phyloP scores from a whole-genome alignment of 179 eudicot species.

The Camellia oleifera region DNA sequence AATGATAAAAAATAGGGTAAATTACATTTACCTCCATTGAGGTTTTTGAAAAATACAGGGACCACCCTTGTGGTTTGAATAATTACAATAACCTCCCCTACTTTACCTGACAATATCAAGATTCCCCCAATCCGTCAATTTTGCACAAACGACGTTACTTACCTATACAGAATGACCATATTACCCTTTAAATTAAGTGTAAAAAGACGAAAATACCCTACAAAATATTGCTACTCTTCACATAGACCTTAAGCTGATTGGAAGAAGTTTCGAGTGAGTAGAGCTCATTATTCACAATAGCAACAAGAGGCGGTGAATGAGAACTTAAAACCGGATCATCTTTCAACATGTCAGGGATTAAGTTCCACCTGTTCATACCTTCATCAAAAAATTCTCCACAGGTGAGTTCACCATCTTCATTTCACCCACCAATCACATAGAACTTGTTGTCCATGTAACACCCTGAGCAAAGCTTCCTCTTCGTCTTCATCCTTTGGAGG shows the following conservation, averaged over 20 bases:
- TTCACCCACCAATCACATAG: slow-evolving; percentile 68
- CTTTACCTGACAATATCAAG: too few relatives aligned
- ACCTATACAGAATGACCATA: too few relatives aligned
- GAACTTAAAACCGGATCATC: slow-evolving; percentile 39
- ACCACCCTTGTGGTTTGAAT: too few relatives aligned
- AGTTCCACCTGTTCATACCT: slow-evolving; percentile 40
- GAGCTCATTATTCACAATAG: slow-evolving; percentile 62
- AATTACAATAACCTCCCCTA: too few relatives aligned
- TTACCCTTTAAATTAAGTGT: too few relatives aligned
- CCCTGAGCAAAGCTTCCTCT: slow-evolving; percentile 62
- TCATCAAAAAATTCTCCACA: slow-evolving; percentile 67
- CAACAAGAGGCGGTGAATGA: slow-evolving; percentile 67
- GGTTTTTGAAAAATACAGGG: too few relatives aligned
- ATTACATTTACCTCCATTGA: too few relatives aligned
- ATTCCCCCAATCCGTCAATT: too few relatives aligned
- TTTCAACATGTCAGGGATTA: slow-evolving; percentile 48
- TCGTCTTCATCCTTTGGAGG: slow-evolving; percentile 55
- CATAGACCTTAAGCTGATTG: slow-evolving; percentile 55
- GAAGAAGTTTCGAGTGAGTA: slow-evolving; percentile 55
- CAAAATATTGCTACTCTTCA: slow-evolving; percentile 43
- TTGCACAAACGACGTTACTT: too few relatives aligned
- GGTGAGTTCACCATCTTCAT: slow-evolving; percentile 41
- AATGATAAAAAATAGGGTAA: too few relatives aligned
- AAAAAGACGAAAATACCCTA: too few relatives aligned
- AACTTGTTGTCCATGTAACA: slow-evolving; percentile 66